Evolutionary conservation across 225 moss, liverwort and hornwort genomes (phyloP), one percentile per base, ranked within the genome.

Genomic region (Sphagnum contortum): DNA sequence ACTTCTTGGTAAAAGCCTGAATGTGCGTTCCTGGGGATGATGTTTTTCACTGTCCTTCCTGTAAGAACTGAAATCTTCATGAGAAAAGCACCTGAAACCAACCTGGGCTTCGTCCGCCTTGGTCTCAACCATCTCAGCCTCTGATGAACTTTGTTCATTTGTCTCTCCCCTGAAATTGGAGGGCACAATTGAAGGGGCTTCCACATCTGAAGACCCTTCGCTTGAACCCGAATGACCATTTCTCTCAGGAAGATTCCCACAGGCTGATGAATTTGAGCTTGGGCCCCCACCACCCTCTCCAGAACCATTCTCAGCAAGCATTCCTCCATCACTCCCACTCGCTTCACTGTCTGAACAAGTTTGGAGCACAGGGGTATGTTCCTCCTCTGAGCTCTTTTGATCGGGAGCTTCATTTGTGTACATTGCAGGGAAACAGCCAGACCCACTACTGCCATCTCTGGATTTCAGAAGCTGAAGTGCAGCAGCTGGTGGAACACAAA

Each of bases 211-310:
- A 3, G 73, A 87, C 8, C 80, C 86, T 64, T 87, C 86, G 49
- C 79, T 77, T 9, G 68, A 86, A 62, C 79, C 86, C 5, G 74
- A 77, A 67, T 79, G 67, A 10, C 77, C 75, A 3, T 47, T 70
- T 3, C 65, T 73, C n/a, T 75, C 68, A 0, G 69, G 71, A 6
- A 8, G 66, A 56, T 83, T 68, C 6, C 86, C 83, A 69, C 86
- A 87, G 48, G 73, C 86, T 64, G 86, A 87, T 48, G 83, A 87
- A 48, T 87, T 75, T 3, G 86, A 87, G 71, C 86, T 87, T 12
- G 80, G 83, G 6, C 75, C 79, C 12, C 75, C 65, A 8, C 14
- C 69, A 8, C 14, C 29, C 29, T 29, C 69, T 64, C 75, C 62
- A 12, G 72, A 72, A 46, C 55, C 73, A 49, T 69, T 76, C 9